Evolutionary conservation across 2,329 filamentous ascomycete genomes (phyloP).

Genomic region (Elsinoe batatas): DNA sequence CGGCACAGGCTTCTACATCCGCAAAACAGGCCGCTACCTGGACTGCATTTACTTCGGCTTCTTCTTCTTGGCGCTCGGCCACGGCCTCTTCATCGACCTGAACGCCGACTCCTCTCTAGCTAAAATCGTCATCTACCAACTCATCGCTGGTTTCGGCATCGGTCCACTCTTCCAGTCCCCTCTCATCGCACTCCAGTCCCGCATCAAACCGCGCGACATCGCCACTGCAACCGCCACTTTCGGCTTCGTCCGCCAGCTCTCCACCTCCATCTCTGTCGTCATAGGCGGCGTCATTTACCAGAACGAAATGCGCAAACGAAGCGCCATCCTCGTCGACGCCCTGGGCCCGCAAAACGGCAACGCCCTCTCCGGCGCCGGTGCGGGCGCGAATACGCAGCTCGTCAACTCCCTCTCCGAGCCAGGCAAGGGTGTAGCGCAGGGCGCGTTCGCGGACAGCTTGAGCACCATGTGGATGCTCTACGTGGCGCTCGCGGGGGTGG

Average conservation of each 20-base stretch:
- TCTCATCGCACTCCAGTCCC: constrained; percentile 54
- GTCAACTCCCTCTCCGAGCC: constrained; percentile 43
- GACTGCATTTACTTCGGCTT: constrained; percentile 45
- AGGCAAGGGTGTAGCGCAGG: constrained; percentile 34
- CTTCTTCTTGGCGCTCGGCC: constrained; percentile 30
- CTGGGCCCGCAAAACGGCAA: constrained; percentile 44
- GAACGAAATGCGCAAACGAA: constrained; percentile 56
- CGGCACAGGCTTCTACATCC: constrained; percentile 32
- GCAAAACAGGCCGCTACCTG: constrained; percentile 37
- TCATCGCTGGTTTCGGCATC: constrained; percentile 53
- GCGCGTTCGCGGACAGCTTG: constrained; percentile 35
- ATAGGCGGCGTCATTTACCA: constrained; percentile 66
- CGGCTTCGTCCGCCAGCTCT: constrained; percentile 55
- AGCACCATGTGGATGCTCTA: constrained; percentile 44
- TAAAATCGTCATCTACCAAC: constrained; percentile 43
- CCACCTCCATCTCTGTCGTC: constrained; percentile 56
- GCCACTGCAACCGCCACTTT: constrained; percentile 56
- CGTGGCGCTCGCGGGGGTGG: constrained; percentile 31
- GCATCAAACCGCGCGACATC: constrained; percentile 50
- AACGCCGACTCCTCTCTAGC: constrained; percentile 26
- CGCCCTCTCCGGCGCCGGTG: constrained; percentile 48
- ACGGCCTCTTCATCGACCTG: constrained; percentile 31
- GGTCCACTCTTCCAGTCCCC: constrained; percentile 59
- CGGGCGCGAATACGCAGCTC: constrained; percentile 50
- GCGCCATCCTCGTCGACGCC: constrained; percentile 37